Base-by-base conservation (phyloP, 164 flowering plant genomes). In the Cinnamomum chago region DNA sequence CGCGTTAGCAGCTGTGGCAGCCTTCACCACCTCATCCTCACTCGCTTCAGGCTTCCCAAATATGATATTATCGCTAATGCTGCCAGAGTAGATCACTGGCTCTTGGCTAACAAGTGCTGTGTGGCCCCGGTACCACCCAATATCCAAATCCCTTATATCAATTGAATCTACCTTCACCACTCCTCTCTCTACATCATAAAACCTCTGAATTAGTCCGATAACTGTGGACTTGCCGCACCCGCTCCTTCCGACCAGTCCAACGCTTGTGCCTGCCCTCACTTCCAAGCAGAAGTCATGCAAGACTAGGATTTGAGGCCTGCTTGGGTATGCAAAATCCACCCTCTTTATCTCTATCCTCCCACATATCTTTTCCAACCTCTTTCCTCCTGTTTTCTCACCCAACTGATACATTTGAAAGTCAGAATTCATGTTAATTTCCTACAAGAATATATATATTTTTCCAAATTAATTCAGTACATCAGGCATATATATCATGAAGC, bases 141-240 rank as follows among this genome's bases (percentile, higher is more conserved):
- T 40, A 65, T 95, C 90, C 13, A 91, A 73, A 58, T 83, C 85
- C 67, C 94, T 86, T 72, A 93, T 82, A 79, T 93, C 97, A 22
- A 88, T 83, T 1, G 92, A 94, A 67, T 93, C 97, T 0, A 95
- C 84, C 78, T 76, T 91, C 33, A 94, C 87, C 1, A 81, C 66
- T 20, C 98, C 98, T 15, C 79, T 82, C 18, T 82, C 86, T 0
- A 78, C 90, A 77, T 95, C 98, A 75, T 95, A 90, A 68, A 95
- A 93, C 73, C 98, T 85, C 72, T 86, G 90, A 25, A 94, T 83
- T 68, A 95, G 65, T 30, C 93, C 90, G 17, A 95, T 86, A 71
- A 95, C 93, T 0, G 98, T 95, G 6, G 97, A 92, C 76, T 95
- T 95, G 24, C 98, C 98, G n/a, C 95, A 87, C n/a, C 98, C 98